Conservation (phyloP, 1,284 basidiomycete genomes). For the Austroboletus niveus region DNA sequence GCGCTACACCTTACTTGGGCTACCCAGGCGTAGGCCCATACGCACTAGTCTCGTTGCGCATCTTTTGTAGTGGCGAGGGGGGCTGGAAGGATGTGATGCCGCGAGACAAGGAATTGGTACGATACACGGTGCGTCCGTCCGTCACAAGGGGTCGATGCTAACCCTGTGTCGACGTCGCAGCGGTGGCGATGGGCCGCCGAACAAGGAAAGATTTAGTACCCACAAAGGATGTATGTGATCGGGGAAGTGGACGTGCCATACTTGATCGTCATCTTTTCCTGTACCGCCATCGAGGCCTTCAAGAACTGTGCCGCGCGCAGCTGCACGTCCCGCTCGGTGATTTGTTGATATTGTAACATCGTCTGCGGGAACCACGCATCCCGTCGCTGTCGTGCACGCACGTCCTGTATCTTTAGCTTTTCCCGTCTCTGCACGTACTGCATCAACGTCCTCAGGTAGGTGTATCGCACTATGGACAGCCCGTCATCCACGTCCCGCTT, state of each 20-base stretch:
- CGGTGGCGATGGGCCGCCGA: conserved; percentile 62
- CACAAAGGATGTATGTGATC: conserved; percentile 38
- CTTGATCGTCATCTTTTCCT: conserved; percentile 49
- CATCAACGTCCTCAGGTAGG: conserved; percentile 38
- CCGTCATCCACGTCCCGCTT: conserved; percentile 37
- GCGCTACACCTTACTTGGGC: conserved; percentile 48
- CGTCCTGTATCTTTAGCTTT: conserved; percentile 20
- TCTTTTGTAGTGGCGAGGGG: conserved; percentile 47
- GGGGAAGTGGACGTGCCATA: conserved; percentile 36
- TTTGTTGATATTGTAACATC: conserved; percentile 44
- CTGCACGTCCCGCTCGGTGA: conserved; percentile 44
- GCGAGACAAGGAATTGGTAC: conserved; percentile 58
- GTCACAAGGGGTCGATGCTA: background rate
- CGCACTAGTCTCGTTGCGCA: conserved; percentile 65
- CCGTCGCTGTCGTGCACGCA: conserved; percentile 29
- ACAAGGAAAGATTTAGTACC: conserved; percentile 49
- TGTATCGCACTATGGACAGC: conserved; percentile 41
- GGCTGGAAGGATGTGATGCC: conserved; percentile 61
- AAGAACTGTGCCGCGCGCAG: conserved; percentile 53
- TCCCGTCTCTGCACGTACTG: conserved; percentile 33
- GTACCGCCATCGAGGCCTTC: conserved; percentile 32
- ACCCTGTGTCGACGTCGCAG: conserved; percentile 27
- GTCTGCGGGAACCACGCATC: conserved; percentile 51
- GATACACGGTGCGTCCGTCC: conserved; percentile 47
- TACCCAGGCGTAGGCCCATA: conserved; percentile 60